phyloP scores from a whole-genome alignment of 371 early-diverging fungal species.

The Rhizopus stolonifer region DNA sequence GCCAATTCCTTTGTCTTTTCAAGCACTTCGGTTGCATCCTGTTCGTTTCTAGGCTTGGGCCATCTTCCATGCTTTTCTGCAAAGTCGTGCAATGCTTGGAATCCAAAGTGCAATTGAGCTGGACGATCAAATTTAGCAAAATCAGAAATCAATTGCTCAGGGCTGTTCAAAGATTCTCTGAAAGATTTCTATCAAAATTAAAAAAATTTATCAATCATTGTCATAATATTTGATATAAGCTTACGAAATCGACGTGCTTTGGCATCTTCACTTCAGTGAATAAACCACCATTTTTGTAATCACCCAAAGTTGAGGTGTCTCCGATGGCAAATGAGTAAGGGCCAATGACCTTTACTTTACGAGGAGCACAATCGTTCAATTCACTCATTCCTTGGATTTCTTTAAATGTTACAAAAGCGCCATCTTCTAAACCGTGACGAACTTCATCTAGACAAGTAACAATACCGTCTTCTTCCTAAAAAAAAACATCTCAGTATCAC shows the following conservation, averaged over 20 bases:
- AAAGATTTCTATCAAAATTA: conserved; percentile 57
- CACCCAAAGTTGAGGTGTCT: conserved; percentile 74
- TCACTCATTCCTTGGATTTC: conserved; percentile 93
- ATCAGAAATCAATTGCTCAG: conserved; percentile 90
- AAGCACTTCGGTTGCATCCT: conserved; percentile 67
- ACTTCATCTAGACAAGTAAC: conserved; percentile 96
- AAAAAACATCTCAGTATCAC: conserved; percentile 2
- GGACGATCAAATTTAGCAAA: conserved; percentile 98
- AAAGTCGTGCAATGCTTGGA: conserved; percentile 91
- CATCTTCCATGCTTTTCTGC: conserved; percentile 55
- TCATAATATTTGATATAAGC: conserved; percentile 18
- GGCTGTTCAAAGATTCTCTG: conserved; percentile 74
- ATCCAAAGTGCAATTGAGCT: conserved; percentile 85
- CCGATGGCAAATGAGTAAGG: conserved; percentile 97
- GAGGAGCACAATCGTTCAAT: conserved; percentile 81
- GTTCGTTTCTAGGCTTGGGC: conserved; percentile 57
- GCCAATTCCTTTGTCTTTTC: conserved; percentile 57
- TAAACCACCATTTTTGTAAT: conserved; percentile 82
- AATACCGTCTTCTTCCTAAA: conserved; percentile 78
- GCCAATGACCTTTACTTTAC: conserved; percentile 84
- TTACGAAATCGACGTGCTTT: conserved; percentile 77
- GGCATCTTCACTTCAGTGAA: conserved; percentile 96
- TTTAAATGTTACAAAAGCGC: conserved; percentile 92
- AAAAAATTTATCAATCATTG: not conserved
- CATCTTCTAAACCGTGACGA: conserved; percentile 96